phyloP scores from a whole-genome alignment of 306 rosid genomes.

The Cicer pinnatifidum region DNA sequence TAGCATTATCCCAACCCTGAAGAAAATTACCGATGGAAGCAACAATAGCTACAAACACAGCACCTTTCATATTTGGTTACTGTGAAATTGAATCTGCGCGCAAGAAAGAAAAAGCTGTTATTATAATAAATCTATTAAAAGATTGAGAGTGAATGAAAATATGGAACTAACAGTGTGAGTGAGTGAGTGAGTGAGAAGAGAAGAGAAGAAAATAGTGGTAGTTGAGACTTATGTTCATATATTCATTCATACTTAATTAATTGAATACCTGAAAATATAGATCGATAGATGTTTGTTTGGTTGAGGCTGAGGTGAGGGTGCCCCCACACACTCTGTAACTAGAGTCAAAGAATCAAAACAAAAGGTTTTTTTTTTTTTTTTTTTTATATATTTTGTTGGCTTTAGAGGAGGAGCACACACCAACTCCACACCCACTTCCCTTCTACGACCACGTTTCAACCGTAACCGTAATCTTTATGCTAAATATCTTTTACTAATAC shows the following conservation, averaged over 20 bases:
- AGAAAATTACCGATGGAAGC: conserved; percentile 86
- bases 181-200: not conserved
- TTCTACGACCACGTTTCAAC: no score
- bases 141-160: not conserved
- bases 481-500: no score
- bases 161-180: not conserved
- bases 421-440: no score
- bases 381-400: no score
- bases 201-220: not conserved
- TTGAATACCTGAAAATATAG: conserved; percentile 29
- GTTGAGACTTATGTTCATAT: conserved; percentile 33
- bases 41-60: conserved; percentile 77
- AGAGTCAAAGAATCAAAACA: no score
- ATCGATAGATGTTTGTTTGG: not conserved
- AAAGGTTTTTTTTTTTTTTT: no score
- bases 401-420: no score
- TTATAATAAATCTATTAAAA: not conserved
- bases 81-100: not conserved
- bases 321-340: not conserved
- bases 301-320: not conserved
- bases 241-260: conserved; percentile 11
- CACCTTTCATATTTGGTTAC: conserved; percentile 64
- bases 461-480: no score
- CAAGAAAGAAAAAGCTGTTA: not conserved
- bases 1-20: conserved; percentile 97